Percentiles rank a stretch among this genome's conserved stretches.
Conservation (phyloP, 1,284 basidiomycete species). For the Heterobasidion irregulare region DNA sequence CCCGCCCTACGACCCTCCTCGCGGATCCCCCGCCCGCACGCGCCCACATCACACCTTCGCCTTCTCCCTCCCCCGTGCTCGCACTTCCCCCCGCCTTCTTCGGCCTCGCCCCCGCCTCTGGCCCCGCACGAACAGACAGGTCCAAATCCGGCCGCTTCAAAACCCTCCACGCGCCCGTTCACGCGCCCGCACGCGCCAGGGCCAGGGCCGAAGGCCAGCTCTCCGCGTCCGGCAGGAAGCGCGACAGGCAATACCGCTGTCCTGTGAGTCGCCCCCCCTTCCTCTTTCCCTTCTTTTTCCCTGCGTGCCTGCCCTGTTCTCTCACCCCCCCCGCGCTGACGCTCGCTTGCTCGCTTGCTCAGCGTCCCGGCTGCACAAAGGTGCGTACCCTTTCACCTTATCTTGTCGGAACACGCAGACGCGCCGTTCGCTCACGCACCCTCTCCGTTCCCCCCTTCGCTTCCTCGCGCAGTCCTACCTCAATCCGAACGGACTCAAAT, state of each 20-base stretch:
- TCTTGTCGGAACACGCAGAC: too few relatives aligned
- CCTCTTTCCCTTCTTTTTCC: not conserved
- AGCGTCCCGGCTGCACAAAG: slow-evolving; percentile 24
- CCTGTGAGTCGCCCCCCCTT: slow-evolving; percentile 8
- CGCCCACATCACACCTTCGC: slow-evolving; percentile 1
- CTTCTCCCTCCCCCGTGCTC: slow-evolving; percentile 12
- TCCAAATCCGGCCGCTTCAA: not conserved
- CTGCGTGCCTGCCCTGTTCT: too few relatives aligned
- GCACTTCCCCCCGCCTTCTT: slow-evolving; percentile 20
- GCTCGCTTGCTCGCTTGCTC: not conserved
- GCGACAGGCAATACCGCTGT: slow-evolving; percentile 12
- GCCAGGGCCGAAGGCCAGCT: slow-evolving; percentile 5
- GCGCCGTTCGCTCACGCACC: too few relatives aligned
- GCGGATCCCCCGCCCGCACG: slow-evolving; percentile 5
- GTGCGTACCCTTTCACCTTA: slow-evolving; percentile 11
- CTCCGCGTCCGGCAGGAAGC: slow-evolving; percentile 9
- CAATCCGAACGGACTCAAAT: slow-evolving; percentile 57
- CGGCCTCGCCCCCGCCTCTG: slow-evolving; percentile 12
- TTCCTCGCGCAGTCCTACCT: slow-evolving; percentile 37
- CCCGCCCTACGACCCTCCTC: slow-evolving; percentile 8
- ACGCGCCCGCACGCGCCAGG: not conserved
- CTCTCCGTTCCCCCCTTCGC: too few relatives aligned
- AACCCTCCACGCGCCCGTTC: not conserved
- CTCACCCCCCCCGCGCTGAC: too few relatives aligned
- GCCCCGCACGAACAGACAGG: slow-evolving; percentile 3